A percentile compares a stretch with the other conserved stretches of the same genome.
These are phyloP conservation scores for Alnus rubra DNA, from an alignment of 306 rosid species.

Conservation along the genomic window DNA sequence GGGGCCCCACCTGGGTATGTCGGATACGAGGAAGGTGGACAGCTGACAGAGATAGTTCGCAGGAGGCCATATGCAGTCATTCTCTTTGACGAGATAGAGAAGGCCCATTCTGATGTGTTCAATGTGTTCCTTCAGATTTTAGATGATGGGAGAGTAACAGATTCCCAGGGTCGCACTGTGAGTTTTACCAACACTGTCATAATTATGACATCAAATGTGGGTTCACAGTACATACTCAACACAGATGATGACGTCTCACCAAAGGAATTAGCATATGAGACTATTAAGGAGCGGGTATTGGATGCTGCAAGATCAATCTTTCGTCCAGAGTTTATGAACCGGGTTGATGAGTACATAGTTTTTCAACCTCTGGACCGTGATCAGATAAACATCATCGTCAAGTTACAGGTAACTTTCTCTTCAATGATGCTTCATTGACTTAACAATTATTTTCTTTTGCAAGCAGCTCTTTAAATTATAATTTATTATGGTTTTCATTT, in stretches of 20 bases:
- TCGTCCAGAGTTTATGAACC: constrained; percentile 95
- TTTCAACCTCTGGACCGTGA: constrained; percentile 92
- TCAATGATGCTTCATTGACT: not conserved
- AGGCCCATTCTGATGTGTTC: constrained; percentile 90
- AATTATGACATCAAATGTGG: constrained; percentile 98
- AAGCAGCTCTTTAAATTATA: not conserved
- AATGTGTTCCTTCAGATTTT: constrained; percentile 93
- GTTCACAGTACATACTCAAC: constrained; percentile 89
- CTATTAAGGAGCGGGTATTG: constrained; percentile 82
- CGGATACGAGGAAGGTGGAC: constrained; percentile 99
- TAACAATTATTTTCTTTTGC: not conserved
- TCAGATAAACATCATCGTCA: constrained; percentile 78
- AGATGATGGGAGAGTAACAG: constrained; percentile 95
- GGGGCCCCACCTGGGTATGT: constrained; percentile 99
- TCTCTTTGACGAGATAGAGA: constrained; percentile 94
- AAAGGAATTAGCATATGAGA: constrained; percentile 67
- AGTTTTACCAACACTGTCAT: constrained; percentile 91
- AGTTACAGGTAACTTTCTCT: constrained; percentile 66
- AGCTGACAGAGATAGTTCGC: constrained; percentile 85
- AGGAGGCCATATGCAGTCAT: constrained; percentile 93
- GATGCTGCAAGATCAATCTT: constrained; percentile 94
- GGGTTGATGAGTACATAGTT: constrained; percentile 94
- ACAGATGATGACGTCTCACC: constrained; percentile 59
- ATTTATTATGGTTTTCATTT: not conserved
- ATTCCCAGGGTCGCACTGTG: constrained; percentile 91